These are phyloP conservation scores for Pythium inflatum DNA, from an alignment of 352 stramenopile species.

Conservation along the genomic window DNA sequence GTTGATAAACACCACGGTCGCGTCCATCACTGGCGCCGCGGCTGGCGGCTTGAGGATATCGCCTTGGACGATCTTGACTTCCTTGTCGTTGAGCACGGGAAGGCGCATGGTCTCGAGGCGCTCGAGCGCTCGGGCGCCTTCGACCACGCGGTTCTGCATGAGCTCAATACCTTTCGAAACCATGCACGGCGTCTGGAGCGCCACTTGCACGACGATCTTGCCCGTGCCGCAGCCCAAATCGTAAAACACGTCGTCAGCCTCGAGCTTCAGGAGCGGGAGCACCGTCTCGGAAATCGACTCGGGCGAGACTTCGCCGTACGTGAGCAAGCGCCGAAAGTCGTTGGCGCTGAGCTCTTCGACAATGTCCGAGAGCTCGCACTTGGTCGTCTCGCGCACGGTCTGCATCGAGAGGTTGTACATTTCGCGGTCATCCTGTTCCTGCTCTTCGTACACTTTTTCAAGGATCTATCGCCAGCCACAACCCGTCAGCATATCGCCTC, in stretches of 20 bases:
- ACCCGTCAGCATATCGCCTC: background rate
- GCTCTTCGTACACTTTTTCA: slow-evolving; percentile 63
- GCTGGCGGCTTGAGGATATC: slow-evolving; percentile 73
- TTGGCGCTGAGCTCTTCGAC: slow-evolving; percentile 69
- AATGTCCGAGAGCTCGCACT: slow-evolving; percentile 64
- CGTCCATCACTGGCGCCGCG: slow-evolving; percentile 60
- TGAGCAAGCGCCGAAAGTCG: slow-evolving; percentile 76
- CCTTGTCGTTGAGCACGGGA: slow-evolving; percentile 49
- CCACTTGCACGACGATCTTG: slow-evolving; percentile 79
- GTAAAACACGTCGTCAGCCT: slow-evolving; percentile 79
- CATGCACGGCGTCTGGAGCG: slow-evolving; percentile 69
- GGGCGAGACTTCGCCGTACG: slow-evolving; percentile 81
- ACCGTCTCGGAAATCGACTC: slow-evolving; percentile 67
- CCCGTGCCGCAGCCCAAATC: slow-evolving; percentile 82
- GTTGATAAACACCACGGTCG: slow-evolving; percentile 88
- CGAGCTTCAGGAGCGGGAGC: slow-evolving; percentile 66
- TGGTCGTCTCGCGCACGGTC: slow-evolving; percentile 65
- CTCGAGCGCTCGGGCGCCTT: slow-evolving; percentile 59
- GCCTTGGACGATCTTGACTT: slow-evolving; percentile 67
- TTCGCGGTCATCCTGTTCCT: slow-evolving; percentile 75
- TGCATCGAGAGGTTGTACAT: slow-evolving; percentile 77
- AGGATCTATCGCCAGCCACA: slow-evolving; percentile 40
- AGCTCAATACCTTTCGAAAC: slow-evolving; percentile 80
- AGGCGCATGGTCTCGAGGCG: slow-evolving; percentile 50
- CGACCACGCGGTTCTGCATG: slow-evolving; percentile 81